Base-by-base conservation (phyloP, 371 early-diverging fungal species). In the Sporodiniella umbellata region DNA sequence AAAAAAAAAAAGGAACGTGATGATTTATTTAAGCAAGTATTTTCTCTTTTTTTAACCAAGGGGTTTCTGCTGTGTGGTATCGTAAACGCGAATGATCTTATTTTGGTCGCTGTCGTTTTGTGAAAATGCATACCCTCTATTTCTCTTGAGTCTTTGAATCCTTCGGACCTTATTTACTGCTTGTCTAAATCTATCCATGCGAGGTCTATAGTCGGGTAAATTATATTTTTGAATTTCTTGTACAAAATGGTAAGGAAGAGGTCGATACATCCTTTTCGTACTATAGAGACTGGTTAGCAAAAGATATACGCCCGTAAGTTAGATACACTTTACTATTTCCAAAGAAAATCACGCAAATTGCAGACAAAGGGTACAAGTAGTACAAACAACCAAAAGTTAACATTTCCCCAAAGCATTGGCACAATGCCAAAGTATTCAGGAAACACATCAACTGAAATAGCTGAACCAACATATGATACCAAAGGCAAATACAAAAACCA, bases 191-290 rank as follows among this genome's bases (percentile, higher is more conserved):
- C 93, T 78, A 64, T 98, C 95, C 93, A 94, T 92, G 26, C 96
- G 81, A 31, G 98, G 97, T 33, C 96, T 85, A 64, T 94, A 93
- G 61, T 97, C 98, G n/a, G 96, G 96, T 47, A 96, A 92, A 72
- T 96, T 95, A 84, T 86, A 94, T 72, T 97, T 95, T 69, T 95
- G 94, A 42, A 98, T 95, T 71, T 98, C 98, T 71, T 98, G 98
- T 26, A 96, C 92, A 56, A 92, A 91, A 64, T 98, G 98, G 70
- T 96, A 95, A 8, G 90, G 80, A 51, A 83, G 54, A 15, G 88
- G 81, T 39, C 81, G 68, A 67, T 88, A 90, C 81, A 87, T 89
- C 39, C 94, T 86, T 72, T 93, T 88, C 53, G 65, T 53, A 64
- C 88, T 89, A 10, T 23, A 33, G 17, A 35, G 38, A n/a, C n/a